These are phyloP conservation scores for Begonia masoniana DNA, from an alignment of 306 rosid species.

Conservation along the genomic window DNA sequence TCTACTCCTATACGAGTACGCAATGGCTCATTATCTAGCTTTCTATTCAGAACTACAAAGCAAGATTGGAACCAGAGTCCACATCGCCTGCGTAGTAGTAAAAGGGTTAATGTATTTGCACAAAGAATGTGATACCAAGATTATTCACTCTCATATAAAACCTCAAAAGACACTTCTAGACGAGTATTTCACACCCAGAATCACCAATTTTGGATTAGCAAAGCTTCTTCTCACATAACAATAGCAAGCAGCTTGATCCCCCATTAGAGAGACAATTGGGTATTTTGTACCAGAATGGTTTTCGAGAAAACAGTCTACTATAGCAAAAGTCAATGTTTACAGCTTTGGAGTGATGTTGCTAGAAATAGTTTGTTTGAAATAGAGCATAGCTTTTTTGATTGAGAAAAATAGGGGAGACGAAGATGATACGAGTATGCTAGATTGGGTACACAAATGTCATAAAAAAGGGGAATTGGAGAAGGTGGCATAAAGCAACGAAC, in stretches of 20 bases:
- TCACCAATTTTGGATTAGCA: no score
- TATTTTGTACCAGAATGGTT: constrained; percentile 19
- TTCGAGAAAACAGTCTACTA: no score
- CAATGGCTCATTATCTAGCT: constrained; percentile 10
- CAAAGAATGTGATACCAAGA: constrained; percentile 21
- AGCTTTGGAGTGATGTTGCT: constrained; percentile 9
- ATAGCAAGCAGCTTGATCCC: no score
- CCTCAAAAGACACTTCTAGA: constrained; percentile 14
- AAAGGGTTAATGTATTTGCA: no score
- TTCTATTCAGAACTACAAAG: neutral
- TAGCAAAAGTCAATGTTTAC: constrained; percentile 15
- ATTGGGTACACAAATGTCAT: no score
- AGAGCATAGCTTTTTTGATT: neutral
- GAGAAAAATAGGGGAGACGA: neutral
- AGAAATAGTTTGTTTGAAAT: constrained; percentile 9
- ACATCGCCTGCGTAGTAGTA: no score
- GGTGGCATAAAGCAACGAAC: no score
- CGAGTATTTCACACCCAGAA: constrained; percentile 4
- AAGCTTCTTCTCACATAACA: no score
- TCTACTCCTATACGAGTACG: constrained; percentile 7
- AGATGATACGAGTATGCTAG: no score
- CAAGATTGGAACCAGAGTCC: constrained; percentile 10
- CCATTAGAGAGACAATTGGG: constrained; percentile 24
- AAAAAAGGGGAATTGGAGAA: no score
- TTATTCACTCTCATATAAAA: constrained; percentile 23